These are phyloP conservation scores for Hypoxylon crocopeplum DNA, from an alignment of 495 filamentous ascomycete genomes.

Conservation along the genomic window DNA sequence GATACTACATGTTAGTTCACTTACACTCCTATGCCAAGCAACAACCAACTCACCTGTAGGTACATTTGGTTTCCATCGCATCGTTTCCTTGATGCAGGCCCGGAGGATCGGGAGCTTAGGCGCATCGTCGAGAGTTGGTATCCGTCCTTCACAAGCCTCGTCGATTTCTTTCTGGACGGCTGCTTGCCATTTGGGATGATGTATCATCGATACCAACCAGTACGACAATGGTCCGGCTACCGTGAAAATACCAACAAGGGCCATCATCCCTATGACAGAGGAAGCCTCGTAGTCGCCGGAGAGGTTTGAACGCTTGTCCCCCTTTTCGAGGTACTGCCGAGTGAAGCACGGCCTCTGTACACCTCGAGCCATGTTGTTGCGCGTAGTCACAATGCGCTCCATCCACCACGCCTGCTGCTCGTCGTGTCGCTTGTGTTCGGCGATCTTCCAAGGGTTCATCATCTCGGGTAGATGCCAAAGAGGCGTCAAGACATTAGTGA, in stretches of 20 bases:
- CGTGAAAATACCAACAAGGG: conserved; percentile 53
- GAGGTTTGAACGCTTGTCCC: conserved; percentile 42
- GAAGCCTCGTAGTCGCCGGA: conserved; percentile 50
- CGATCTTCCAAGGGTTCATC: conserved; percentile 51
- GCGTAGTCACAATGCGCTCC: conserved; percentile 34
- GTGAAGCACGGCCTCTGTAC: conserved; percentile 46
- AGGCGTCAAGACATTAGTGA: conserved; percentile 51
- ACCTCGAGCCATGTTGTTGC: conserved; percentile 33
- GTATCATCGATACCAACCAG: conserved; percentile 50
- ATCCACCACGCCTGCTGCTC: conserved; percentile 52
- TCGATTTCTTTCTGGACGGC: conserved; percentile 61
- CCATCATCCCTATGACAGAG: conserved; percentile 50
- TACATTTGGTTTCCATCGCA: conserved; percentile 63
- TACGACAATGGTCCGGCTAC: conserved; percentile 51
- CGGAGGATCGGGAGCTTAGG: conserved; percentile 53
- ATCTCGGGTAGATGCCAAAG: conserved; percentile 48
- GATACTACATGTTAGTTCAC: neutral
- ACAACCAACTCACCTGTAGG: conserved; percentile 42
- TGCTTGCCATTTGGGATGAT: conserved; percentile 50
- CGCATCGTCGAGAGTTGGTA: conserved; percentile 52
- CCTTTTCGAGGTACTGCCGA: conserved; percentile 46
- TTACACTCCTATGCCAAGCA: neutral
- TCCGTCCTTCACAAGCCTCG: conserved; percentile 50
- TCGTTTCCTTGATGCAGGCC: conserved; percentile 61
- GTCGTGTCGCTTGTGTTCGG: conserved; percentile 49